Base-by-base conservation (phyloP, 2,329 filamentous ascomycete genomes). In the Hymenoscyphus albidus region DNA sequence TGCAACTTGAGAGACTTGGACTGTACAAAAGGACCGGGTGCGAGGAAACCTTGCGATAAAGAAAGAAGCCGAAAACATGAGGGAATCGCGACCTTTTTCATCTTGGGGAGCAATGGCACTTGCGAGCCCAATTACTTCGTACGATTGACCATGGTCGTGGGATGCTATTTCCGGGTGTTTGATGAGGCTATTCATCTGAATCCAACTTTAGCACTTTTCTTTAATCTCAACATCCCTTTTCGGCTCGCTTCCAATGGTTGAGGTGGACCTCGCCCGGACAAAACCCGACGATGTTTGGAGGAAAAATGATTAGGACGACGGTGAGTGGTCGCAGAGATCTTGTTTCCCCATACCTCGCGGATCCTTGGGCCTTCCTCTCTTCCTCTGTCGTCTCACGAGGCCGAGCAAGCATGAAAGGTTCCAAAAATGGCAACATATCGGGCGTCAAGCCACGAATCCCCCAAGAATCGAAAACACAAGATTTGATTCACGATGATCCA, bases 1-100 rank as follows among this genome's bases (percentile, higher is more conserved):
- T 27, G 31, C 54, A 39, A 38, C 55, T 59, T 31, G 27, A 59
- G 59, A 63, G 42, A 55, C 54, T 54, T 48, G 56, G 16, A 57
- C n/a, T 5, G 14, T 31, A 12, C 48, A 18, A 35, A 58, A 55
- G 51, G 16, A 18, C 44, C 42, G 32, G 27, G n/a, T 31, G 59
- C 32, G 38, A 22, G n/a, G 35, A 39, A 38, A 39, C 39, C 40
- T 59, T 63, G 56, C 55, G 32, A 51, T 58, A 22, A 48, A 51
- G 61, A 63, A 18, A 22, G 22, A 51, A 51, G n/a, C 2, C 5
- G 22, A 51, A 51, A 51, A 51, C 44, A 22, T 51, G 18, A 51
- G 44, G 18, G 44, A n/a, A 13, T 51, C 5, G 44, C n/a, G 18
- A 51, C 18, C 44, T 22, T 51, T 51, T 51, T 51, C 44, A 51